Conservation (phyloP, 2,329 filamentous ascomycete genomes). For the Amauroascus niger region DNA sequence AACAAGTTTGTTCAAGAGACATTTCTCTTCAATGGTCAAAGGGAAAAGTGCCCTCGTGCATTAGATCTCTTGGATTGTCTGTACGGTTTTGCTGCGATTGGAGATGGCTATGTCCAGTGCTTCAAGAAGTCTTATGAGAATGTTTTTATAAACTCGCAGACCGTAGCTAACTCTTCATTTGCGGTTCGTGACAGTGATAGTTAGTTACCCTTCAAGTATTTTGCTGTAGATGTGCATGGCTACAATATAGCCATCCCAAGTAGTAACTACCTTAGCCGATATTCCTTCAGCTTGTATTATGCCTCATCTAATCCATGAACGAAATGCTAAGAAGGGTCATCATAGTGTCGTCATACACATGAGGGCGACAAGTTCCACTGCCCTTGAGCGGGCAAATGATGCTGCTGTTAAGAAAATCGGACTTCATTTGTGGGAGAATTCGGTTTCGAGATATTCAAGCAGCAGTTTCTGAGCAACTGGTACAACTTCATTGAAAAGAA, state of each 20-base stretch:
- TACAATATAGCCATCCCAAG: constrained; percentile 56
- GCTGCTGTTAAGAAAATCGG: not conserved
- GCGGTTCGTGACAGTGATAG: constrained; percentile 50
- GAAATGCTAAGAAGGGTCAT: constrained; percentile 16
- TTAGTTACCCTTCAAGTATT: constrained; percentile 59
- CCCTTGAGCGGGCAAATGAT: constrained; percentile 21
- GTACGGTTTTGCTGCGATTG: constrained; percentile 53
- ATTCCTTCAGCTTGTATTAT: constrained; percentile 16
- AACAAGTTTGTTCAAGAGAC: constrained; percentile 52
- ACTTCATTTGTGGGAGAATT: not conserved
- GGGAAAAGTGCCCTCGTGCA: too few relatives aligned
- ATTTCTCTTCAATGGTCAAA: constrained; percentile 57
- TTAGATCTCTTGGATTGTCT: constrained; percentile 59
- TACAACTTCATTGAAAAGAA: too few relatives aligned
- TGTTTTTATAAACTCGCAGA: constrained; percentile 46
- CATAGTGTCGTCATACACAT: constrained; percentile 36
- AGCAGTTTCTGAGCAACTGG: too few relatives aligned
- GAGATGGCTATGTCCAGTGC: constrained; percentile 53
- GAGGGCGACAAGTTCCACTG: constrained; percentile 35
- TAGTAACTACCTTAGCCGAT: constrained; percentile 22
- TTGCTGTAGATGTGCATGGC: constrained; percentile 57
- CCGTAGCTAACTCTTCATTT: constrained; percentile 41
- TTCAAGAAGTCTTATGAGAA: constrained; percentile 51
- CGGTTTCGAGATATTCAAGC: not conserved
- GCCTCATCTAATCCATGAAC: not conserved